Conservation (phyloP, 441 rosid genomes). For the Brassica hybrid region DNA sequence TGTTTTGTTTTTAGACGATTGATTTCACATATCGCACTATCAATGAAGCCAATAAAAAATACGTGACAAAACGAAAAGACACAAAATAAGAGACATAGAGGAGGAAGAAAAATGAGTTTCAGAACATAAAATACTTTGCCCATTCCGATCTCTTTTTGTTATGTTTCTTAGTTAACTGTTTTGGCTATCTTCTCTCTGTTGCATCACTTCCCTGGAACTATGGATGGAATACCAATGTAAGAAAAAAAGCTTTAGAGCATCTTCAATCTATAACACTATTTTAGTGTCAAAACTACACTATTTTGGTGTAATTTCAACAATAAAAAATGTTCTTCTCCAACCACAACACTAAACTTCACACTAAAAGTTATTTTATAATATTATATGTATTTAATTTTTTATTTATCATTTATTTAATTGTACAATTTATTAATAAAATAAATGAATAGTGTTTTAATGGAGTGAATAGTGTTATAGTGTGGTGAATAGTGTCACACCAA, state of each 20-base stretch:
- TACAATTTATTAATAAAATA: too few relatives aligned
- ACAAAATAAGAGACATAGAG: conserved; percentile 17
- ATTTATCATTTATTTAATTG: too few relatives aligned
- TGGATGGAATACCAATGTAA: conserved; percentile 4
- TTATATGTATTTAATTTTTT: too few relatives aligned
- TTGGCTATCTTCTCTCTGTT: conserved; percentile 22
- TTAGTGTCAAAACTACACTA: too few relatives aligned
- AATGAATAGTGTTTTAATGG: too few relatives aligned
- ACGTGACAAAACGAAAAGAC: conserved; percentile 34
- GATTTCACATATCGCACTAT: conserved; percentile 27
- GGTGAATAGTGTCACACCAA: too few relatives aligned
- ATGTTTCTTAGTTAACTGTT: conserved; percentile 40
- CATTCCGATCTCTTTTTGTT: conserved; percentile 35
- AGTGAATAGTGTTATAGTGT: too few relatives aligned
- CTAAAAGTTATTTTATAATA: too few relatives aligned
- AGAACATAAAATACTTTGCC: conserved; percentile 30
- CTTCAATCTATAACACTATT: too few relatives aligned
- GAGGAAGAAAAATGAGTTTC: conserved; percentile 33
- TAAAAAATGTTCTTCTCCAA: too few relatives aligned
- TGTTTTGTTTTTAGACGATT: conserved; percentile 7
- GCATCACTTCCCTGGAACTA: conserved; percentile 34
- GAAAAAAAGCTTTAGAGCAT: conserved; percentile 9
- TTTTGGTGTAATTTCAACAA: too few relatives aligned
- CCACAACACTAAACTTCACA: too few relatives aligned
- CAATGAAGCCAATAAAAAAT: conserved; percentile 23